Evolutionary conservation across 1,284 basidiomycete species (phyloP), one percentile per base, ranked within the genome.

Genomic region (Pseudozyma tsukubaensis): DNA sequence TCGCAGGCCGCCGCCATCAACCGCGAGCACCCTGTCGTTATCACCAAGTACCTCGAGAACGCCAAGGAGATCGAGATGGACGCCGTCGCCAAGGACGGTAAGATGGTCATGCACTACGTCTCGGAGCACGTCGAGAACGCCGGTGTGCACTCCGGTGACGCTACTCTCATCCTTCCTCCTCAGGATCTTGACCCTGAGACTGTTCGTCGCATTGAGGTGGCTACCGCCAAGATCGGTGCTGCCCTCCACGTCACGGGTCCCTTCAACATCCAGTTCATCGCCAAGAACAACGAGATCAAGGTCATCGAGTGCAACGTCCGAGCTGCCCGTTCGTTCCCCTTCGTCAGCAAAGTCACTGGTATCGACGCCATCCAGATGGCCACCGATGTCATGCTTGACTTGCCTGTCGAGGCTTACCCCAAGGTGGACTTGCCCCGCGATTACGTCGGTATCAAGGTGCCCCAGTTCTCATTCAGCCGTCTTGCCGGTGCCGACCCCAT

Each of bases 61-160:
- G 96, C 96, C 48, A 98, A 99, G 88, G 97, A 99, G 87, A 99
- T 98, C 79, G 97, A 99, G 88, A 97, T 99, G 94, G 96, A 99
- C 84, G 96, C 97, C 24, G 91, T 99, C 45, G 97, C 97, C 54
- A 92, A 92, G 86, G 93, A 95, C 82, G 96, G 96, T 47, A 94
- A 97, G 88, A 91, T 98, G 89, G 88, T 98, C 85, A 97, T 98
- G 95, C 96, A 99, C 86, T 98, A 94, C 87, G 93, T 98, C 85
- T 99, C 96, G 16, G 96, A 99, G 87, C 97, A 99, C 85, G 95
- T 99, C 82, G 97, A 99, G 87, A 99, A 99, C 83, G 97, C 96
- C 13, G 96, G 96, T 79, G 95, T 99, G 3, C 91, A 97, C 87
- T 97, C 94, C 54, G 94, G 96, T 78, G 97, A 99, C 81, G 96